These are phyloP conservation scores for Aspergillus ochraceus DNA, from an alignment of 2,329 filamentous ascomycete species.

Conservation along the genomic window DNA sequence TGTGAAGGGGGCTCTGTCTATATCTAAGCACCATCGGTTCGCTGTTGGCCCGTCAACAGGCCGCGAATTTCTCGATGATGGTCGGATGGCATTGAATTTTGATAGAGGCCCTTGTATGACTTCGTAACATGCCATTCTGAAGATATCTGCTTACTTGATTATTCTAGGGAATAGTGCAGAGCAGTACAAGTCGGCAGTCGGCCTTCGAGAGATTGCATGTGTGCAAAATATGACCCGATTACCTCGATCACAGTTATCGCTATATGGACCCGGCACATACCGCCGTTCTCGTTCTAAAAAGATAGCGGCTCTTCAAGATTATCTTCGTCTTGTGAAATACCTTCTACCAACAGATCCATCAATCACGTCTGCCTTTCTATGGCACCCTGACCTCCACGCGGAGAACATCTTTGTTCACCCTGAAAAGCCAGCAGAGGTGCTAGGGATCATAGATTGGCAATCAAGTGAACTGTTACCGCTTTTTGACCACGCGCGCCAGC, in stretches of 20 bases:
- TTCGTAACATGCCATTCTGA: not conserved
- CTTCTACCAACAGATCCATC: constrained; percentile 28
- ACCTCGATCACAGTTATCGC: constrained; percentile 31
- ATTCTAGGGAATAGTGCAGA: constrained; percentile 28
- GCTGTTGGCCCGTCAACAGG: constrained; percentile 39
- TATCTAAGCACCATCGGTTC: constrained; percentile 27
- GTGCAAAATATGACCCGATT: constrained; percentile 28
- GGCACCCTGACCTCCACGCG: constrained; percentile 42
- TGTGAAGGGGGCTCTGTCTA: constrained; percentile 22
- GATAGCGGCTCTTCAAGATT: constrained; percentile 28
- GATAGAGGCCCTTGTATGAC: constrained; percentile 16
- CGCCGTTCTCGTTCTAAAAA: constrained; percentile 35
- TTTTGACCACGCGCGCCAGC: constrained; percentile 35
- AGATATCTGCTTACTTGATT: constrained; percentile 7
- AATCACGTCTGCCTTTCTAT: constrained; percentile 28
- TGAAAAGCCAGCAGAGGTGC: constrained; percentile 16
- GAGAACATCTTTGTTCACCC: constrained; percentile 33
- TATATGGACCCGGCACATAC: constrained; percentile 42
- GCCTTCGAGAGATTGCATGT: constrained; percentile 33
- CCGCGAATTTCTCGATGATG: constrained; percentile 33
- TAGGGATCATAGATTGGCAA: constrained; percentile 29
- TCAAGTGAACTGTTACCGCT: constrained; percentile 34
- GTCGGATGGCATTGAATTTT: constrained; percentile 21
- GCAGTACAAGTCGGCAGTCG: constrained; percentile 35
- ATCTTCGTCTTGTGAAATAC: constrained; percentile 28